These are phyloP conservation scores for Skeletonema grethae DNA, from an alignment of 108 stramenopile genomes.

Conservation along the genomic window DNA sequence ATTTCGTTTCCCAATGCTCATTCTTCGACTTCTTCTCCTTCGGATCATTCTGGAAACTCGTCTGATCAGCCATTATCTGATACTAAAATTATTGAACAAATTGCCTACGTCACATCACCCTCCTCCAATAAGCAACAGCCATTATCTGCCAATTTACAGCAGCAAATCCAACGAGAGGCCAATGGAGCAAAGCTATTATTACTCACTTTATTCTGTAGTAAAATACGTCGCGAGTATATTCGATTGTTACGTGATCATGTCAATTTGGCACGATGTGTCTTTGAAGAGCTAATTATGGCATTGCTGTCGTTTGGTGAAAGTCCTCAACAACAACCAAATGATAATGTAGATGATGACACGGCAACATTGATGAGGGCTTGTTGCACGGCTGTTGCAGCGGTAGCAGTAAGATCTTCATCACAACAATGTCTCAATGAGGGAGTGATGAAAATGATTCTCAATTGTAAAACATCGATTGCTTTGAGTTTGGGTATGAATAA, in stretches of 20 bases:
- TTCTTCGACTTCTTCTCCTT: conserved; percentile 1
- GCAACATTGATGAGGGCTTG: conserved; percentile 7
- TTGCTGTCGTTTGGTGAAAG: not conserved
- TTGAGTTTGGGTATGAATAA: not conserved
- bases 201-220: conserved; percentile 7
- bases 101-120: conserved; percentile 1
- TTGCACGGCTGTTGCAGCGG: conserved; percentile 10
- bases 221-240: conserved; percentile 11
- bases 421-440: not conserved
- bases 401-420: conserved; percentile 12
- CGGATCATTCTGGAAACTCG: not conserved
- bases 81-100: conserved; percentile 2
- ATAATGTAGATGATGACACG: not conserved
- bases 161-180: conserved; percentile 12
- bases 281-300: conserved; percentile 7
- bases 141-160: not conserved
- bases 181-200: conserved; percentile 14
- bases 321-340: not conserved
- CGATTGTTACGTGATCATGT: conserved; percentile 9
- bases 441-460: conserved; percentile 14
- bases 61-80: not conserved
- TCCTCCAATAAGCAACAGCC: not conserved
- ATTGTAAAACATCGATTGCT: conserved; percentile 6
- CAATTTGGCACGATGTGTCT: conserved; percentile 2
- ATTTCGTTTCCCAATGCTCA: conserved; percentile 13